Conservation (phyloP, 768 basidiomycete genomes). For the Pleurotus sapidus region DNA sequence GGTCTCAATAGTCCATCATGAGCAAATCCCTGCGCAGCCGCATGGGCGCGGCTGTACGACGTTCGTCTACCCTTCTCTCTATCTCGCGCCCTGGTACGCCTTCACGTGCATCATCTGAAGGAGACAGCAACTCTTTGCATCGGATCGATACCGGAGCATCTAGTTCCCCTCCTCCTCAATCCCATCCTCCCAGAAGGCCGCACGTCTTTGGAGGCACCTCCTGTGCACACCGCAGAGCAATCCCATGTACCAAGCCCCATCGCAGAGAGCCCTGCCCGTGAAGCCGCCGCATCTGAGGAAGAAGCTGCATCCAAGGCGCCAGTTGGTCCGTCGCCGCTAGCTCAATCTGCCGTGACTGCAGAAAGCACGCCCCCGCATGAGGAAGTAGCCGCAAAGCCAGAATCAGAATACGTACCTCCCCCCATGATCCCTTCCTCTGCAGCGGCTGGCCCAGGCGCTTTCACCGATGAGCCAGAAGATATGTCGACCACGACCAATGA, state of each 20-base stretch:
- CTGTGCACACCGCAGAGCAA: conserved; percentile 17
- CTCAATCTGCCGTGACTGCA: conserved; percentile 23
- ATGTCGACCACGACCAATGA: conserved; percentile 2
- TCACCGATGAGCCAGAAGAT: conserved; percentile 51
- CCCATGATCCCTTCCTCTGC: conserved; percentile 32
- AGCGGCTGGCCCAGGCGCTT: conserved; percentile 44
- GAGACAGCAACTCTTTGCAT: conserved; percentile 18
- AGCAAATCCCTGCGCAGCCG: conserved; percentile 53
- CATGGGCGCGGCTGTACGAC: conserved; percentile 57
- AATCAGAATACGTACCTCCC: conserved; percentile 32
- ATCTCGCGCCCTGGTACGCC: conserved; percentile 33
- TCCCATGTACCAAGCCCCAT: conserved; percentile 56
- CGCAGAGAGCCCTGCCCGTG: conserved; percentile 64
- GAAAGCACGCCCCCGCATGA: neutral
- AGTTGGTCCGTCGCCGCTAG: conserved; percentile 41
- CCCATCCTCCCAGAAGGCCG: neutral
- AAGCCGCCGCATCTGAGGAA: conserved; percentile 38
- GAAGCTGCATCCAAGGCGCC: conserved; percentile 23
- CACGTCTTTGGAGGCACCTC: conserved; percentile 16
- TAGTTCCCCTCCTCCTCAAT: conserved; percentile 23
- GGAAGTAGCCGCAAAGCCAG: conserved; percentile 2
- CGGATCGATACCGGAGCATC: conserved; percentile 21
- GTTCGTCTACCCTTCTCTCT: conserved; percentile 54
- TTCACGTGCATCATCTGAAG: conserved; percentile 21
- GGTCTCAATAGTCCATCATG: conserved; percentile 17